Evolutionary conservation across 371 early-diverging fungal genomes (phyloP), one percentile per base, ranked within the genome.

Genomic region (Phascolomyces articulosus): DNA sequence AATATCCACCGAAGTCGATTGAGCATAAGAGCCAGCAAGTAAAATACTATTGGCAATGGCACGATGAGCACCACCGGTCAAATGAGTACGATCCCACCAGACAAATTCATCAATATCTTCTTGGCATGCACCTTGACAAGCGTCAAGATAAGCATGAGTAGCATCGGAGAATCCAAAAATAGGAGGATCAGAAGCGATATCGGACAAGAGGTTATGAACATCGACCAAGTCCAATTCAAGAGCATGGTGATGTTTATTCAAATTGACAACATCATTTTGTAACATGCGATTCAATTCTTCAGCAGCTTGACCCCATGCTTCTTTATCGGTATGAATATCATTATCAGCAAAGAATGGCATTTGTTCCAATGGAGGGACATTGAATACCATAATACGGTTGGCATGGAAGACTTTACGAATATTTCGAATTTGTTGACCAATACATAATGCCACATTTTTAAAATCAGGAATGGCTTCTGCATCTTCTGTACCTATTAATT

Each of bases 81-180:
- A 67, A 60, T 79, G 83, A 6, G 75, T 72, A 10, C 64, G 61
- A 58, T 82, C 83, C 78, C 79, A 79, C 83, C 83, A 82, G 40
- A 82, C 57, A 59, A 74, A 82, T 38, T 73, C 70, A 40, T 74
- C 60, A 20, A 60, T 67, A 48, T 62, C 53, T 10, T 66, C 69
- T 1, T 61, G 55, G 34, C 67, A 62, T 3, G 56, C 29, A 4
- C 64, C 62, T 16, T 40, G 56, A 57, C 78, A 78, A 1, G 60
- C 56, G 27, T 74, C 74, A 51, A 72, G 61, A 59, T 72, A 79
- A 16, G 80, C 65, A 23, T 28, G 40, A 18, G 54, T 28, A 2
- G 75, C 62, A 18, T 79, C 63, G 11, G 62, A 65, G 27, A 78
- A 76, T 21, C 63, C 60, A 40, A 79, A 83, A n/a, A 66, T 10